Evolutionary conservation across 2,329 filamentous ascomycete species (phyloP), one percentile per base, ranked within the genome.

Genomic region (Botryotinia globosa): DNA sequence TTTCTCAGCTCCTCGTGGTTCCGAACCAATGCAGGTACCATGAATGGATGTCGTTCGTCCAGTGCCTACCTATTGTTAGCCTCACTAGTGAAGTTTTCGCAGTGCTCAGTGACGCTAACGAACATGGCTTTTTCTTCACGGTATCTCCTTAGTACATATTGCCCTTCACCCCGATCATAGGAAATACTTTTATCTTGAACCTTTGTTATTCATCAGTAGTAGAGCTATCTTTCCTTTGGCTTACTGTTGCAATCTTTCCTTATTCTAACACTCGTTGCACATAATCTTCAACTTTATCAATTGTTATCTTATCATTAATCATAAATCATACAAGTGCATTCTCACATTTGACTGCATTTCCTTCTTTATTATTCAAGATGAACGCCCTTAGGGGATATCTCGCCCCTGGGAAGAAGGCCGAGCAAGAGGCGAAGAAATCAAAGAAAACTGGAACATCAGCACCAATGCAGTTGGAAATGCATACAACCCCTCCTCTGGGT

Each of bases 381-480:
- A 58, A 72, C 29, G 51, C 61, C 45, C 7, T 73, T 22, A 73
- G 72, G 56, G 72, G 69, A 8, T 73, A 73, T 29, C 64, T 73
- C 63, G 69, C 65, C 18, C 72, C 72, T 22, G 56, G 67, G 70
- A 72, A 68, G 29, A 69, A 44, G 51, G 67, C n/a, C 18, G 54
- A 69, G 54, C n/a, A 69, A 37, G 67, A 45, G n/a, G 54, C 20
- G 3, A 45, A 61, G 48, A 69, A 59, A 34, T n/a, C 18, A 37
- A 67, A 56, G 48, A 56, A 56, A 6, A 29, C 37, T 14, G 32
- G 18, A 42, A 25, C 45, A 66, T 5, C 48, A 25, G 48, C 48
- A 67, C 54, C 56, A 32, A 18, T 29, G n/a, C 56, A 42, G 16
- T 20, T 48, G 42, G 56, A 67, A 56, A 25, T 67, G 65, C 48